phyloP scores from a whole-genome alignment of 2,329 filamentous ascomycete species.

The Fusarium temperatum region DNA sequence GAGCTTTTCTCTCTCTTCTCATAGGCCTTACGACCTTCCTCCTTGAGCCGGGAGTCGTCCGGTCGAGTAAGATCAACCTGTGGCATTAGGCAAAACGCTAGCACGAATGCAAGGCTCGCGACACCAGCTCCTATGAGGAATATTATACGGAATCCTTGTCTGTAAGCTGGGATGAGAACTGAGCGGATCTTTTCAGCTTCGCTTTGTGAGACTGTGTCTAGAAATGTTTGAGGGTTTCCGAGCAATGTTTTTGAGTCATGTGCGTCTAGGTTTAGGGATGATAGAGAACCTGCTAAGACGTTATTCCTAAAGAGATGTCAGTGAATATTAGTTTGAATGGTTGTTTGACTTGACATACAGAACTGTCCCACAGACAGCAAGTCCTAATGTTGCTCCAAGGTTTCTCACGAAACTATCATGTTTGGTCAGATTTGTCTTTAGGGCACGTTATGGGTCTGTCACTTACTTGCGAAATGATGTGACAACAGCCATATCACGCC shows the following conservation, averaged over 20 bases:
- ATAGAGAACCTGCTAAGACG: constrained; percentile 45
- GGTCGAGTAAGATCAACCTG: constrained; percentile 50
- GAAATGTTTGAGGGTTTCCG: constrained; percentile 47
- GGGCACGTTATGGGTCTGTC: not conserved
- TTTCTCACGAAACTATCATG: constrained; percentile 51
- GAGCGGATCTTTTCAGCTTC: constrained; percentile 45
- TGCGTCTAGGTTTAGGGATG: constrained; percentile 36
- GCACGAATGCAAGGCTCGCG: constrained; percentile 48
- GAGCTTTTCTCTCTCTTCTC: constrained; percentile 13
- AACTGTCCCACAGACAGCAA: constrained; percentile 52
- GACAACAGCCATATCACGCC: constrained; percentile 54
- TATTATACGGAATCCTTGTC: constrained; percentile 49
- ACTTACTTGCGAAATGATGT: constrained; percentile 56
- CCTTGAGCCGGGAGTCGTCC: constrained; percentile 50
- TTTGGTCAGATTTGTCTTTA: not conserved
- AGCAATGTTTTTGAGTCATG: constrained; percentile 42
- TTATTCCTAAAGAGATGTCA: constrained; percentile 46
- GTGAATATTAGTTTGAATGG: not conserved
- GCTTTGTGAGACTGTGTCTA: constrained; percentile 38
- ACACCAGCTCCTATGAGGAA: constrained; percentile 51
- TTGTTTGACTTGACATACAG: constrained; percentile 40
- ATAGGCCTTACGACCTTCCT: constrained; percentile 43
- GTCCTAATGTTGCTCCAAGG: constrained; percentile 50
- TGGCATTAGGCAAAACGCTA: constrained; percentile 52
- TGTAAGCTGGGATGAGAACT: constrained; percentile 50